Evolutionary conservation across 192 early-diverging fungal species (phyloP), one percentile per base, ranked within the genome.

Genomic region (Phlyctochytrium arcticum): DNA sequence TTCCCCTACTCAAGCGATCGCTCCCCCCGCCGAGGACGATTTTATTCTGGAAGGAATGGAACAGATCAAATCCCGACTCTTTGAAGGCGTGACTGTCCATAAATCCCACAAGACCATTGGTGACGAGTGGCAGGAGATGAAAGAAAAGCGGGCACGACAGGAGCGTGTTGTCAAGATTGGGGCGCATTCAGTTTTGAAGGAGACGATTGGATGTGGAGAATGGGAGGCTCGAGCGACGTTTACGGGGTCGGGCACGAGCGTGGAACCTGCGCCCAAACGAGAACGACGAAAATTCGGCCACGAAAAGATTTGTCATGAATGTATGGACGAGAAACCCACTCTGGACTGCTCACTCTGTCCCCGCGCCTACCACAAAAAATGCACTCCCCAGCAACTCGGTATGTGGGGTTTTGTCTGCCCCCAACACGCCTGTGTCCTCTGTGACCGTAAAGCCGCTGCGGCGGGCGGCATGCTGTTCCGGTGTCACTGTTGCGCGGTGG

Each of bases 381-480:
- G 66, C 36, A 26, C 46, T 19, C 37, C 24, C 0, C 12, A 17
- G 5, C 19, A 7, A 47, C 15, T 36, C 3, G 19, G 23, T 6
- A 35, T 21, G 27, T 36, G 39, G 50, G 12, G 24, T 15, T 69
- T 51, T 27, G 54, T 49, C 17, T 75, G 73, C 47, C 71, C 67
- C 12, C 71, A 73, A 48, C 75, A 77, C 56, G 4, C 51, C 15
- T 73, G 75, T 54, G 59, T 30, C 15, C 42, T 51, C 0, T 77
- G 71, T 63, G 49, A 46, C 5, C 74, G 62, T 10, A 70, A 61
- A 37, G 70, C 71, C 0, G 56, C 59, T 32, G 68, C 70, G 39
- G 75, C 75, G 6, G 75, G 75, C 12, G 75, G 75, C 9, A 46
- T 77, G 55, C 71, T 77, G 17, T 77, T 70, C 56, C 55, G 75